Evolutionary conservation across 1,284 basidiomycete genomes (phyloP), one percentile per base, ranked within the genome.

Genomic region (Mycena sp.): DNA sequence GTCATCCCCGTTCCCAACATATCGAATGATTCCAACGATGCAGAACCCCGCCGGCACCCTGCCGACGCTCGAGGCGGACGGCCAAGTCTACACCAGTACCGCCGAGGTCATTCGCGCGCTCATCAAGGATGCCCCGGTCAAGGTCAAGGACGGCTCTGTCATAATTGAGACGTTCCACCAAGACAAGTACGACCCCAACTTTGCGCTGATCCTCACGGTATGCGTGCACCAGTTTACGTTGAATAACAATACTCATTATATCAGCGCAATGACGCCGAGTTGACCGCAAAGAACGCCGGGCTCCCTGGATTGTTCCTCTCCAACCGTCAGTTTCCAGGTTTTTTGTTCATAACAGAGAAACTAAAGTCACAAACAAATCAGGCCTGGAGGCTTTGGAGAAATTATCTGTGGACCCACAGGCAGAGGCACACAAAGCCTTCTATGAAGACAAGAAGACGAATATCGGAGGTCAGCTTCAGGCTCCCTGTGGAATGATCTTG

Each of bases 171-270:
- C 81, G 73, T 80, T 91, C 65, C 90, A 92, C 79, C 83, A 85
- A 52, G 86, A 86, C 41, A 81, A 82, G 61, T 83, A 87, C 74
- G 89, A 92, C 77, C 89, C 91, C 67, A 92, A 92, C 82, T 86
- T 88, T 71, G 80, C 83, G 10, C 61, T 85, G 37, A 76, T 89
- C 13, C 79, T 87, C 41, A 39, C 66, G 30, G 67, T 74, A 69
- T 14, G 52, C 9, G 14, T 48, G 18, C n/a, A 30, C 22, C 13
- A 44, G 59, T 30, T 57, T 8, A 44, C 60, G 10, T 60, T 4
- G 25, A 44, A 30, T n/a, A 10, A 37, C 6, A 48, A 18, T 62
- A 62, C n/a, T 60, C 6, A 59, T 41, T 13, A 20, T 2, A 14
- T 50, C 74, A 88, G 85, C 82, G 86, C 67, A 82, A 86, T 74